These are phyloP conservation scores for Globisporangium spinosum DNA, from an alignment of 352 stramenopile genomes.

Conservation along the genomic window DNA sequence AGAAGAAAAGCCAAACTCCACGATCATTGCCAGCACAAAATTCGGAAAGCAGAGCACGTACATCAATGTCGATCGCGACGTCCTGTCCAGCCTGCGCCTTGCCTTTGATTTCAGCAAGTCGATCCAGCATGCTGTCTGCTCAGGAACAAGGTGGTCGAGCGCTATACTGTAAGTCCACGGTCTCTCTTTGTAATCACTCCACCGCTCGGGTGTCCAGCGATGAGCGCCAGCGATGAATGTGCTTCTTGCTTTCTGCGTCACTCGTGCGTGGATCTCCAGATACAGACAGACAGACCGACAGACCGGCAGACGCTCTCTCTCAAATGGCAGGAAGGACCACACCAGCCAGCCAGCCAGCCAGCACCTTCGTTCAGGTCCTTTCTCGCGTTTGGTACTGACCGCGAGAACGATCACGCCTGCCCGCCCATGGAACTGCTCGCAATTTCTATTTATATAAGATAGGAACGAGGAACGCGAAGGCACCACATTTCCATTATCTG, in stretches of 20 bases:
- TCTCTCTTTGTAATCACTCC: background rate
- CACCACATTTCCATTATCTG: background rate
- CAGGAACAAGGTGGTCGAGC: background rate
- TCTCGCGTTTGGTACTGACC: background rate
- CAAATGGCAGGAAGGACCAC: background rate
- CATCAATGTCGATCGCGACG: conserved; percentile 66
- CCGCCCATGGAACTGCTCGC: background rate
- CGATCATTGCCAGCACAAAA: background rate
- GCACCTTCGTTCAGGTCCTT: background rate
- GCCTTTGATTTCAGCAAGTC: conserved; percentile 71
- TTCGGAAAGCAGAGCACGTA: conserved; percentile 18
- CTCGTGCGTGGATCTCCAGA: background rate
- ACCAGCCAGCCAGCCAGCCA: background rate
- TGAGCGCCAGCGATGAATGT: background rate
- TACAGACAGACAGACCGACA: background rate
- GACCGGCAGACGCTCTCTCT: too few species aligned
- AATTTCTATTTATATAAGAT: background rate
- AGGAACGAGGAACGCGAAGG: background rate
- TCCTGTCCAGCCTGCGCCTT: conserved; percentile 26
- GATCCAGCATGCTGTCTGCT: conserved; percentile 49
- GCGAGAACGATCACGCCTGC: background rate
- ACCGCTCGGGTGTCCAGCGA: background rate
- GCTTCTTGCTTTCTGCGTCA: background rate
- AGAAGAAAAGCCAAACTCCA: background rate
- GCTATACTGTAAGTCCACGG: background rate